Conservation (phyloP, 2,329 filamentous ascomycete genomes). For the Dothiorella sarmentorum region DNA sequence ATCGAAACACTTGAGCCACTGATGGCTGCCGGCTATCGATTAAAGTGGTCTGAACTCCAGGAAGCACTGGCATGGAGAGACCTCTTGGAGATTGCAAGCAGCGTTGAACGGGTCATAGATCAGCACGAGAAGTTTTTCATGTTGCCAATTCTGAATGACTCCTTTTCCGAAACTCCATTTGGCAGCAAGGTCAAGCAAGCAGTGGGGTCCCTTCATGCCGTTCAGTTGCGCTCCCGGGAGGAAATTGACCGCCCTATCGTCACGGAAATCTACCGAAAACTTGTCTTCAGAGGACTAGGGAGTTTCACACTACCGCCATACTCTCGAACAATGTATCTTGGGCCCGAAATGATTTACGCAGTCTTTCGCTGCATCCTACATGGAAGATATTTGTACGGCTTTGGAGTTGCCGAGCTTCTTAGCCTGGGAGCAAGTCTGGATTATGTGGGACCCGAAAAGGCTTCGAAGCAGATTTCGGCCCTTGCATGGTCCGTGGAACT, state of each 20-base stretch:
- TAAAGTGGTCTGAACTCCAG: no score
- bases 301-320: neutral
- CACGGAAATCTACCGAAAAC: neutral
- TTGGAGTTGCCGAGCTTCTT: no score
- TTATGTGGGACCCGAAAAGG: neutral
- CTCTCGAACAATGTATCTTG: neutral
- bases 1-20: neutral
- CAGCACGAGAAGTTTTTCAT: no score
- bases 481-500: neutral
- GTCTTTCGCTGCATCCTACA: neutral
- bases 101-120: no score
- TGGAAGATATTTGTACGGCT: neutral
- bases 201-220: neutral
- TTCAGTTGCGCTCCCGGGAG: neutral
- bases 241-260: neutral
- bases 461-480: neutral
- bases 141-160: no score
- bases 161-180: no score
- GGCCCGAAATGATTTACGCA: neutral
- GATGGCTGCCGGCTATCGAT: neutral
- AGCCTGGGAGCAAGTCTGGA: neutral
- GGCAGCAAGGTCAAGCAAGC: no score
- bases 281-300: neutral
- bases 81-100: neutral
- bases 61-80: no score